Evolutionary conservation across 805 yeast species (phyloP).

Genomic region (Candida berthetii): DNA sequence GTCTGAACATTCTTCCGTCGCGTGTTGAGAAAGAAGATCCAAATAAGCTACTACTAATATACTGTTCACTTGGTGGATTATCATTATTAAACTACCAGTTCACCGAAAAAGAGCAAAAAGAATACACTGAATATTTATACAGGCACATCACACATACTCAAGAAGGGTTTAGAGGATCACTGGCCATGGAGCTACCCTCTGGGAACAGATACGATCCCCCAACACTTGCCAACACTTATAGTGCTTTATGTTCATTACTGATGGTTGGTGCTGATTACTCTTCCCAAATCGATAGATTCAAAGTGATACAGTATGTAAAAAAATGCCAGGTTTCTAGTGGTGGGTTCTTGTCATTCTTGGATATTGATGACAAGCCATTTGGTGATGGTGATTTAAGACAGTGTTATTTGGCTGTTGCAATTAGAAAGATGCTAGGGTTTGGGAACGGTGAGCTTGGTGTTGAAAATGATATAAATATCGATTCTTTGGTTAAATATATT

Average conservation of each 20-base stretch:
- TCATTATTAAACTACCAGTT: constrained; percentile 21
- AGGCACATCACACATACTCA: constrained; percentile 32
- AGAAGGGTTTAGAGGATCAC: constrained; percentile 55
- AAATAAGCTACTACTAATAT: constrained; percentile 61
- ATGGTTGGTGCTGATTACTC: constrained; percentile 40
- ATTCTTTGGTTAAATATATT: constrained; percentile 32
- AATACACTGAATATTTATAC: constrained; percentile 38
- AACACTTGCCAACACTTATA: constrained; percentile 68
- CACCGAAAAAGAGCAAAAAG: constrained; percentile 18
- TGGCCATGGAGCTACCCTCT: constrained; percentile 29
- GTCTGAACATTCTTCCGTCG: constrained; percentile 48
- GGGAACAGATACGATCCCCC: constrained; percentile 45
- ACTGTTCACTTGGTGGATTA: constrained; percentile 59
- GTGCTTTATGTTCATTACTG: constrained; percentile 56
- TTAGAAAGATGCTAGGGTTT: constrained; percentile 42
- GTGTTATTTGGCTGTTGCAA: constrained; percentile 66
- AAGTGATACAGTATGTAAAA: constrained; percentile 47
- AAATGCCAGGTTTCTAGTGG: constrained; percentile 59
- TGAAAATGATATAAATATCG: constrained; percentile 30
- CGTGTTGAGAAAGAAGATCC: constrained; percentile 59
- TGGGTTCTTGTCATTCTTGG: constrained; percentile 44
- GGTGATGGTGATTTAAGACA: constrained; percentile 71
- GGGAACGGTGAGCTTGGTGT: constrained; percentile 9
- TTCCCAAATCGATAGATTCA: constrained; percentile 29
- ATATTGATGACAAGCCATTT: constrained; percentile 25